Conservation (phyloP, 2,329 filamentous ascomycete genomes). For the Aspergillus quadrilineatus region DNA sequence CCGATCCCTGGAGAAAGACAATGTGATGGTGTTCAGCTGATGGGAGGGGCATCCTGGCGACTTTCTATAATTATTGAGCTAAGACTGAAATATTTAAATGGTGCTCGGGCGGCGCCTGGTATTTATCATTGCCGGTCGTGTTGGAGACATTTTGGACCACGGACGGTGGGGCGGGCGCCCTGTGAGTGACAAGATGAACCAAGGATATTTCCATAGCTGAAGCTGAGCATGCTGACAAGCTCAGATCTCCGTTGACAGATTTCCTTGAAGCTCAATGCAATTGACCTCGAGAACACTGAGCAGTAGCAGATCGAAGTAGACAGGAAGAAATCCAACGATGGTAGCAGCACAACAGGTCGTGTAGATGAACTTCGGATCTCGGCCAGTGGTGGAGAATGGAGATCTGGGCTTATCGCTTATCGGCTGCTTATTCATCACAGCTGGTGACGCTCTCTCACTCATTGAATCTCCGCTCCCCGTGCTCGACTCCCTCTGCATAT, state of each 20-base stretch:
- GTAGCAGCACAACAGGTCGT: neutral
- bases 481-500: neutral
- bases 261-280: too few relatives aligned
- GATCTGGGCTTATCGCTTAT: constrained; percentile 5
- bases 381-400: neutral
- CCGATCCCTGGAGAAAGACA: constrained; percentile 49
- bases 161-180: constrained; percentile 4
- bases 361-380: neutral
- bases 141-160: neutral
- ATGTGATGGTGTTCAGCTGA: constrained; percentile 38
- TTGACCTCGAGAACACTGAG: too few relatives aligned
- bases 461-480: neutral
- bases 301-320: too few relatives aligned
- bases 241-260: neutral
- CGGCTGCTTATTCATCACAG: constrained; percentile 3
- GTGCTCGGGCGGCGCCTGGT: neutral
- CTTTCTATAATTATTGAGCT: neutral
- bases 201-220: neutral
- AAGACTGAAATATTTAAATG: neutral
- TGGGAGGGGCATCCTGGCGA: constrained; percentile 5
- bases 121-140: neutral
- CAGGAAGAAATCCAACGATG: too few relatives aligned
- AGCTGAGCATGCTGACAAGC: neutral
- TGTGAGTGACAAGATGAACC: constrained; percentile 1
- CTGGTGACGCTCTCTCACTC: neutral